Evolutionary conservation across 352 stramenopile species (phyloP).

Genomic region (Phytopythium aichiense): DNA sequence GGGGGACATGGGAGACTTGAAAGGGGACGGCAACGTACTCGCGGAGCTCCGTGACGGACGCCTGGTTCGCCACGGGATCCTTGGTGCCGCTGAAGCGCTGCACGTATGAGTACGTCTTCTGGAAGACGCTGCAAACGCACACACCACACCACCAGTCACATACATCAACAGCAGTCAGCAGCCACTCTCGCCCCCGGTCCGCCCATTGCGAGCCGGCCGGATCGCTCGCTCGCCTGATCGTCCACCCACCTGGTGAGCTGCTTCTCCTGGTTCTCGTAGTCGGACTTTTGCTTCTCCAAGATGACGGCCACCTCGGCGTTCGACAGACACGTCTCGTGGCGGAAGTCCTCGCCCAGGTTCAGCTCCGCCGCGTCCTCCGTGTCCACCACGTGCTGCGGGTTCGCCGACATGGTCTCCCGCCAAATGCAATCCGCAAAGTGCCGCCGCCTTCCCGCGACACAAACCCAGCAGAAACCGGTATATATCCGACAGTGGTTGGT

Average conservation of each 20-base stretch:
- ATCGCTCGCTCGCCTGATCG: background rate
- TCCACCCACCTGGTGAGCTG: constrained; percentile 68
- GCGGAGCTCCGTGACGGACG: constrained; percentile 84
- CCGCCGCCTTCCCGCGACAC: background rate
- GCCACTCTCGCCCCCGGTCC: background rate
- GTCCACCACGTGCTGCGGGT: constrained; percentile 86
- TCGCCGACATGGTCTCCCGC: constrained; percentile 48
- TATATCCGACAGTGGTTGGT: no score
- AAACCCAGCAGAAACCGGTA: background rate
- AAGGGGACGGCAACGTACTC: constrained; percentile 42
- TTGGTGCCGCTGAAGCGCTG: constrained; percentile 91
- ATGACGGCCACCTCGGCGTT: constrained; percentile 90
- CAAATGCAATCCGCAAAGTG: no score
- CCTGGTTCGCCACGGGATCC: constrained; percentile 88
- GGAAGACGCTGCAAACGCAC: constrained; percentile 60
- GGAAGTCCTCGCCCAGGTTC: constrained; percentile 86
- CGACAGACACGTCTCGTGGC: constrained; percentile 85
- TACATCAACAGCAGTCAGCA: background rate
- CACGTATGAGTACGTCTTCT: constrained; percentile 91
- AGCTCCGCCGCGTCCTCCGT: constrained; percentile 89
- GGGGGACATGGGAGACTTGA: background rate
- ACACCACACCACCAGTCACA: background rate
- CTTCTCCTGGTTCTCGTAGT: constrained; percentile 91
- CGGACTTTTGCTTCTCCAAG: constrained; percentile 87
- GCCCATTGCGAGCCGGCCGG: no score